phyloP scores from a whole-genome alignment of 768 basidiomycete genomes.

The Russula ochroleuca region DNA sequence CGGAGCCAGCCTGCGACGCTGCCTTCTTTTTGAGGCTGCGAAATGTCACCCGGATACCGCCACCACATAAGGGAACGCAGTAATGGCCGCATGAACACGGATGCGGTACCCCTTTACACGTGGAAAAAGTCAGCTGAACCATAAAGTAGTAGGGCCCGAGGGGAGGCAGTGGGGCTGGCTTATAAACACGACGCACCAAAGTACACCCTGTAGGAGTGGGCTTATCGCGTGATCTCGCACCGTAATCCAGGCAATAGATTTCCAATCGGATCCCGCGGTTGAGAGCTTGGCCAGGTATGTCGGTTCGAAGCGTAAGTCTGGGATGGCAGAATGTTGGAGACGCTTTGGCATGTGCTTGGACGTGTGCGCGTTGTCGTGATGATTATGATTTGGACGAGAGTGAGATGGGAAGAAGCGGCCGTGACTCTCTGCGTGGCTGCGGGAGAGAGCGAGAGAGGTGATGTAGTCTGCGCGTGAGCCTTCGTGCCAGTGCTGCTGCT shows the following conservation, averaged over 20 bases:
- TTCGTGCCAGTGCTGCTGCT: slow-evolving; percentile 9
- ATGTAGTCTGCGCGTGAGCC: slow-evolving; percentile 25
- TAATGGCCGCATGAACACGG: slow-evolving; percentile 17
- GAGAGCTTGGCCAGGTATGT: slow-evolving; percentile 62
- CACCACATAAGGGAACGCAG: background rate
- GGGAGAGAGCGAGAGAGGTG: slow-evolving; percentile 20
- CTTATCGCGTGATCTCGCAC: slow-evolving; percentile 63
- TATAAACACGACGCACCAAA: slow-evolving; percentile 47
- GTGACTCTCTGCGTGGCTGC: background rate
- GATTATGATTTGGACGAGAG: background rate
- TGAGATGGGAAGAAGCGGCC: background rate
- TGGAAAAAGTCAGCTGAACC: background rate
- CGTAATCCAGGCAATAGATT: slow-evolving; percentile 56
- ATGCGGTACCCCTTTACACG: slow-evolving; percentile 13
- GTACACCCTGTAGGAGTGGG: slow-evolving; percentile 60
- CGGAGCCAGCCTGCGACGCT: slow-evolving; percentile 16
- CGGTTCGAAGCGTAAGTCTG: slow-evolving; percentile 73
- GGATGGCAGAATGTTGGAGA: slow-evolving; percentile 42
- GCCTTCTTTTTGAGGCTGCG: slow-evolving; percentile 4
- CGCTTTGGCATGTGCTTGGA: background rate
- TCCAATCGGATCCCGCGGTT: slow-evolving; percentile 53
- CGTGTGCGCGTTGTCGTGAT: background rate
- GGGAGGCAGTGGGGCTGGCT: too few relatives aligned
- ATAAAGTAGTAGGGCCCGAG: too few relatives aligned
- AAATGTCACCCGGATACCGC: background rate